Percentiles rank a stretch among this genome's conserved stretches.
Evolutionary conservation across 1,284 basidiomycete genomes (phyloP).

Genomic region (Termitomyces sp.): DNA sequence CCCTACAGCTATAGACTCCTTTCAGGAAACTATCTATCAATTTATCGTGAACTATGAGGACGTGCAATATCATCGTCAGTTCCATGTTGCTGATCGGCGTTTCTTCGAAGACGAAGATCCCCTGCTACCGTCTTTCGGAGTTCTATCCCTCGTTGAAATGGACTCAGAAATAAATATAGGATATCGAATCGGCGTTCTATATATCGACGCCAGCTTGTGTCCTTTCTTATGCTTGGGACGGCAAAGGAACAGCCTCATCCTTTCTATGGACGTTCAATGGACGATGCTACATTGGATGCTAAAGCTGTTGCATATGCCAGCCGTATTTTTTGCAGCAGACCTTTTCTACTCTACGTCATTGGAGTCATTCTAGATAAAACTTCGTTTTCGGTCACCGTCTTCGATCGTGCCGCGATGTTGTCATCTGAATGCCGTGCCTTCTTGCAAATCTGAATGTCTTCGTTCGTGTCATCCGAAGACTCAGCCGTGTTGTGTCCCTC

Average conservation of each 20-base stretch:
- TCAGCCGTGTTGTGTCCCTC: neutral
- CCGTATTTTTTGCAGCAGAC: neutral
- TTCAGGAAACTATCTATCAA: neutral
- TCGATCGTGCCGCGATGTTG: neutral
- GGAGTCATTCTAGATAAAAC: neutral
- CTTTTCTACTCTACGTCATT: neutral
- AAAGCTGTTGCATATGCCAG: neutral
- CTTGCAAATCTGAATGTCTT: neutral
- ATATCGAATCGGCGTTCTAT: neutral
- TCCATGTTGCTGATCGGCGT: neutral
- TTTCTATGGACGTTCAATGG: neutral
- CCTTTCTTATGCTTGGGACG: neutral
- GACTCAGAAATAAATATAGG: neutral
- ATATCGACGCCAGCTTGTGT: neutral
- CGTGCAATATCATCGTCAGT: neutral
- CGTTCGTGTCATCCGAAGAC: neutral
- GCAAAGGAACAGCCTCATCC: neutral
- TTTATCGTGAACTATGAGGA: neutral
- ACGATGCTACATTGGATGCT: neutral
- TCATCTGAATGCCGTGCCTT: neutral
- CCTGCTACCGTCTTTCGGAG: neutral
- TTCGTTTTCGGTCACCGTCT: neutral
- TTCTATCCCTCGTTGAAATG: neutral
- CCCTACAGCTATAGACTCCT: neutral
- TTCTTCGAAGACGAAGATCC: neutral